Base-by-base conservation (phyloP, 306 rosid genomes). In the Senna tora region DNA sequence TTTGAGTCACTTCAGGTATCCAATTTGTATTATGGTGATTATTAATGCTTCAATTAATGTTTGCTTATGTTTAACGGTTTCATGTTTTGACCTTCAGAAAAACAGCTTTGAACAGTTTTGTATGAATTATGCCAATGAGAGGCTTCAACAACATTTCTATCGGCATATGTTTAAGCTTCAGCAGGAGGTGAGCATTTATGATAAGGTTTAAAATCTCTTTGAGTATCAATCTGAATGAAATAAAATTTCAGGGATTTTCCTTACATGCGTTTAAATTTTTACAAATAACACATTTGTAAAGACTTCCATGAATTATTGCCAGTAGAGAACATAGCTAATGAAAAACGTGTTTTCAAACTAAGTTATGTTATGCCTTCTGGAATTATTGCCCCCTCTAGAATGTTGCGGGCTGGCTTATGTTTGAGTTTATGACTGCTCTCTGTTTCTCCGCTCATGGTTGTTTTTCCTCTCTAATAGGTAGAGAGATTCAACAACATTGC, bases 41-140 rank as follows among this genome's bases (percentile, higher is more conserved):
- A 38, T 25, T 77, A 41, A 33, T 41, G 67, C 66, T 76, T 77
- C 71, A 30, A 28, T 77, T 34, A 54, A 38, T 30, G 57, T 69
- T 20, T 68, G 34, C 52, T 47, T 61, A 36, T 39, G 36, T 69
- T 63, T 65, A 50, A 80, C 76, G 66, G 69, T 73, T 72, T 66
- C 33, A 72, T 71, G 42, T 65, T 19, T 72, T 75, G 76, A 25
- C 34, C 73, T 83, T 49, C 90, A 95, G 99, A 89, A 82, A 78
- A 92, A 88, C 60, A 74, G 87, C 83, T 95, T 89, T 52, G 99
- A 95, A 77, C 96, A 95, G 72, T 86, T 95, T 78, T 95, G 88
- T 76, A 88, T 85, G 80, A 95, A 95, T 79, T 95, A 95, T 88
- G 96, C 99, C 52, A 92, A 92, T 17, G 99, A 95, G 87, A 91